Evolutionary conservation across 495 filamentous ascomycete genomes (phyloP).

Genomic region (Penicillium goetzii): DNA sequence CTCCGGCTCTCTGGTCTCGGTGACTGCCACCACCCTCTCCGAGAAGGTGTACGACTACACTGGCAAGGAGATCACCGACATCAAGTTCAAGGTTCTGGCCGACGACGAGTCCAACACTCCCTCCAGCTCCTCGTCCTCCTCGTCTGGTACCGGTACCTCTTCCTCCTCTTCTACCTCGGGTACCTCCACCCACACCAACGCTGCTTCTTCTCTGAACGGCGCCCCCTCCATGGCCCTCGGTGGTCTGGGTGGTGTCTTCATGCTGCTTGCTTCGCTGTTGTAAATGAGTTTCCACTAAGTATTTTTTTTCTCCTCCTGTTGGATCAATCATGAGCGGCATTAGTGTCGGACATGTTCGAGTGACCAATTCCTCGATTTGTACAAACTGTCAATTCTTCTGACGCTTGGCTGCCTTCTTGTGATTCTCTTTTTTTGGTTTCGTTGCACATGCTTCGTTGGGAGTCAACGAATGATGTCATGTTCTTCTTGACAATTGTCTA

Average conservation of each 20-base stretch:
- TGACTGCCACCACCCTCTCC: constrained; percentile 54
- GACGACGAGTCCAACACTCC: constrained; percentile 61
- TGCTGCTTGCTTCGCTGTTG: constrained; percentile 33
- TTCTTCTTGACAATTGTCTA: background rate
- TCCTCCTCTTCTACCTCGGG: constrained; percentile 42
- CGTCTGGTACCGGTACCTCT: constrained; percentile 42
- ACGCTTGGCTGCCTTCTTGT: constrained; percentile 15
- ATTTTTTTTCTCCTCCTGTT: background rate
- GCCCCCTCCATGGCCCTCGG: constrained; percentile 25
- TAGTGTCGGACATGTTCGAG: background rate
- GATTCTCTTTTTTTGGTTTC: constrained; percentile 14
- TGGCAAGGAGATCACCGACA: constrained; percentile 53
- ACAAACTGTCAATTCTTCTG: background rate
- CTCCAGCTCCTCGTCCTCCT: constrained; percentile 20
- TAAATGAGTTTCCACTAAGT: constrained; percentile 15
- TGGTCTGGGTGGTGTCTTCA: constrained; percentile 33
- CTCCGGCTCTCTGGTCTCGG: constrained; percentile 60
- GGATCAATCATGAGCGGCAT: background rate
- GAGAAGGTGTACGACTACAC: constrained; percentile 58
- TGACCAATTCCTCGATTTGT: background rate
- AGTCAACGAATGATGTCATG: constrained; percentile 17
- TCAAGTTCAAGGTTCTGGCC: constrained; percentile 57
- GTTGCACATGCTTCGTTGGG: constrained; percentile 26
- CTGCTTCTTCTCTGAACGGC: constrained; percentile 26
- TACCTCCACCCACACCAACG: constrained; percentile 33